Evolutionary conservation across 495 filamentous ascomycete species (phyloP), one percentile per base, ranked within the genome.

Genomic region (Penicilliopsis zonata): DNA sequence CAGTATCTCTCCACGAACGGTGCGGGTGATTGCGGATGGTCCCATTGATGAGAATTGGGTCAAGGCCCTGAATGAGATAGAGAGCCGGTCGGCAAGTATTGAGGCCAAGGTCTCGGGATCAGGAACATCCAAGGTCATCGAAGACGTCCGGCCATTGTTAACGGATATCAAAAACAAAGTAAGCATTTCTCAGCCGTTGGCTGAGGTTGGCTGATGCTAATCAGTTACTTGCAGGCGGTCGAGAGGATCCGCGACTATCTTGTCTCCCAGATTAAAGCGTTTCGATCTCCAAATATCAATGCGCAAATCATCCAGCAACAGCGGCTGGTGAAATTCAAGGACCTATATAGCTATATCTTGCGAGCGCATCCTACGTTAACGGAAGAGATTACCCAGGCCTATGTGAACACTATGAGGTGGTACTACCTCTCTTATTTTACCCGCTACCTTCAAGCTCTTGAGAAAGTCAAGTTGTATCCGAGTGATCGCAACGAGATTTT

Each of bases 361-460:
- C 73, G 70, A 38, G 79, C 84, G 35, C 86, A 96, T 42, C 61
- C 77, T 1, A 61, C 71, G 16, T 70, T 98, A 4, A 82, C 83
- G 2, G 78, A 83, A 21, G 82, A 95, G 47, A 93, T 96, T 41
- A 74, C 74, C 13, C 83, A 88, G 57, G 90, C 90, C 5, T 98
- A 98, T 42, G 78, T 93, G 55, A 94, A 95, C 57, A 98, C 90
- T 5, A 95, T 98, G 88, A 74, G 86, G 27, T 98, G 90, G 90
- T 98, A 98, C 45, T 96, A 96, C 46, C 59, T 76, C 23, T 88
- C 80, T 37, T 78, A 95, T 52, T 98, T 98, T 51, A 78, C 74
- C 3, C 82, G 88, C 12, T 98, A 96, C 50, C 70, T 79, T 31
- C 74, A 77, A 36, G 72, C 87, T 1, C 71, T 98, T 1, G 76